Conservation (phyloP, 2,329 filamentous ascomycete genomes). For the Exophiala dermatitidis region DNA sequence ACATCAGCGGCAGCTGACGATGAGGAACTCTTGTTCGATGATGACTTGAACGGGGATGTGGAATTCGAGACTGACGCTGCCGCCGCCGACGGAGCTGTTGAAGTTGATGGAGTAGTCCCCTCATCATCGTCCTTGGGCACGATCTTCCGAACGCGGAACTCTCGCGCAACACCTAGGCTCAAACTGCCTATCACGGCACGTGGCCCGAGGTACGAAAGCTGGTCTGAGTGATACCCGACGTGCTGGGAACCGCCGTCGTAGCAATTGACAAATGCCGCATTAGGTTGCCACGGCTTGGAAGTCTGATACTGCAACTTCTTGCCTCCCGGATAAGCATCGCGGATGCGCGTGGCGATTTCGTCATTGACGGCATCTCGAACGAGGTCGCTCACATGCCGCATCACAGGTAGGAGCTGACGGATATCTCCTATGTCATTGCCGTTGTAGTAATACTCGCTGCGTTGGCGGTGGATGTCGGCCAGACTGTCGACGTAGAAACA, state of each 20-base stretch:
- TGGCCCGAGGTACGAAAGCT: conserved; percentile 87
- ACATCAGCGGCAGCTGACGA: conserved; percentile 45
- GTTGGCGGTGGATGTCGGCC: conserved; percentile 62
- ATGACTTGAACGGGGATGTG: too few species aligned
- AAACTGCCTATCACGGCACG: conserved; percentile 82
- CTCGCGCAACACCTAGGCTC: conserved; percentile 82
- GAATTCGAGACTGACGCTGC: too few species aligned
- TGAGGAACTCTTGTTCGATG: too few species aligned
- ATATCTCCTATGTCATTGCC: conserved; percentile 69
- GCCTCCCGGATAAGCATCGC: conserved; percentile 57
- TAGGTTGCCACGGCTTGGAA: conserved; percentile 66
- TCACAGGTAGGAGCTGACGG: conserved; percentile 65
- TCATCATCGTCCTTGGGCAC: conserved; percentile 51
- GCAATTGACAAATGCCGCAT: conserved; percentile 91
- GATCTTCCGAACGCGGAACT: conserved; percentile 79
- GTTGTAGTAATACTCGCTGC: conserved; percentile 78
- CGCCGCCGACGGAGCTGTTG: conserved; percentile 11
- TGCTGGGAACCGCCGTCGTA: conserved; percentile 74
- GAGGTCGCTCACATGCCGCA: conserved; percentile 59
- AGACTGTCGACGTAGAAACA: conserved; percentile 73
- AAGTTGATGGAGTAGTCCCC: conserved; percentile 23
- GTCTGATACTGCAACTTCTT: conserved; percentile 68
- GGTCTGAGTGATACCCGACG: conserved; percentile 88
- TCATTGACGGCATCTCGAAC: conserved; percentile 71
- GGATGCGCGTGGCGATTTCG: conserved; percentile 67